Conservation (phyloP, 1,284 basidiomycete species). For the Cryptococcus floricola region DNA sequence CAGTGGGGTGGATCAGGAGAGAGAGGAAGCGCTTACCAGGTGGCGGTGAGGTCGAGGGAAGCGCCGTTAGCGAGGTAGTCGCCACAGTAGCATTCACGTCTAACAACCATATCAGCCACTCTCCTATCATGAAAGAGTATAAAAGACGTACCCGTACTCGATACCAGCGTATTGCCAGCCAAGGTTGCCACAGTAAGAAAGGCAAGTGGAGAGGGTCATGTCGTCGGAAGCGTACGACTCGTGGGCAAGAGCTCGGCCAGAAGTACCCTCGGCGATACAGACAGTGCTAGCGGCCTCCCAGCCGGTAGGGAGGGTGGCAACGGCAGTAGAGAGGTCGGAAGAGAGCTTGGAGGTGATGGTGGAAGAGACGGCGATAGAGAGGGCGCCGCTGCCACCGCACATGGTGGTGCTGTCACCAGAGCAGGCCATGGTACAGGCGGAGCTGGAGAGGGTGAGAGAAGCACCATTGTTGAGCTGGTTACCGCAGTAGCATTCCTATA, state of each 20-base stretch:
- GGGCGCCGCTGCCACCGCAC: constrained; percentile 28
- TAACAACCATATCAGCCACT: neutral
- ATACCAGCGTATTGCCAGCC: constrained; percentile 26
- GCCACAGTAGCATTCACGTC: constrained; percentile 21
- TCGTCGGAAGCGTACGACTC: constrained; percentile 12
- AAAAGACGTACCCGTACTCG: constrained; percentile 6
- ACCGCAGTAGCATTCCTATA: constrained; percentile 32
- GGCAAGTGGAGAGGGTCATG: constrained; percentile 29
- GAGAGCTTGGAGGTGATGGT: constrained; percentile 10
- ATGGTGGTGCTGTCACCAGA: constrained; percentile 20
- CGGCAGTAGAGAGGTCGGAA: constrained; percentile 8
- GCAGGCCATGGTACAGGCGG: constrained; percentile 30
- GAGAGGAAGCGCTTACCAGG: neutral
- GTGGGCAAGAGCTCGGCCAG: constrained; percentile 24
- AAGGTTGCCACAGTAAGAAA: constrained; percentile 17
- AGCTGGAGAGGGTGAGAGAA: constrained; percentile 11
- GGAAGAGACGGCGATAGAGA: constrained; percentile 16
- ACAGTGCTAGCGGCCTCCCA: constrained; percentile 19
- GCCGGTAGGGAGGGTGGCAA: constrained; percentile 16
- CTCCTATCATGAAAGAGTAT: neutral
- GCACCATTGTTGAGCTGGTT: constrained; percentile 21
- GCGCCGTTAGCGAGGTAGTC: constrained; percentile 17
- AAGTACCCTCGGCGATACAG: constrained; percentile 18
- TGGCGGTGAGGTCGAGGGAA: constrained; percentile 2
- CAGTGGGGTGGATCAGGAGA: too few species aligned